Evolutionary conservation across 2,329 filamentous ascomycete species (phyloP).

Genomic region (Drechslerella dactyloides): DNA sequence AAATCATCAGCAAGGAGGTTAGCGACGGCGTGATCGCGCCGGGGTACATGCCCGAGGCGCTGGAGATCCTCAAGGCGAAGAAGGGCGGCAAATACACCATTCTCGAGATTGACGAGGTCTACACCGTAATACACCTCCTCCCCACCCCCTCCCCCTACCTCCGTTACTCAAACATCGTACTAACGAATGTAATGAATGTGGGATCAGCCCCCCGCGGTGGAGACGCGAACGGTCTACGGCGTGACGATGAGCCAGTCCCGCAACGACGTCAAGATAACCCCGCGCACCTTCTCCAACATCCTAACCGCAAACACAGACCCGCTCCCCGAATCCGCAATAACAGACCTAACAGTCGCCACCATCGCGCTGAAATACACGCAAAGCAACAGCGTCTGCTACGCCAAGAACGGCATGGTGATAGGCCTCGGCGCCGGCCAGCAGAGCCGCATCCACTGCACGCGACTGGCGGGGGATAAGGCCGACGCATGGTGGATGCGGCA

Average conservation of each 20-base stretch:
- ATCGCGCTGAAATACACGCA: slow-evolving; percentile 99
- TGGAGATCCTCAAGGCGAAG: slow-evolving; percentile 94
- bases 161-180: not conserved
- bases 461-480: slow-evolving; percentile 94
- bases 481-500: slow-evolving; percentile 99
- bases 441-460: slow-evolving; percentile 97
- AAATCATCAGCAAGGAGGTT: slow-evolving; percentile 97
- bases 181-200: not conserved
- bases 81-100: slow-evolving; percentile 97
- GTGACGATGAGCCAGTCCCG: slow-evolving; percentile 87
- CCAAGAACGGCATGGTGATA: slow-evolving; percentile 88
- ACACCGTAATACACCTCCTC: slow-evolving; percentile 60
- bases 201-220: slow-evolving; percentile 70
- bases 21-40: slow-evolving; percentile 96
- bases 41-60: slow-evolving; percentile 80
- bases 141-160: too few species aligned
- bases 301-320: slow-evolving; percentile 82
- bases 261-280: slow-evolving; percentile 86
- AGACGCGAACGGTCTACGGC: slow-evolving; percentile 88
- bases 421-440: slow-evolving; percentile 96
- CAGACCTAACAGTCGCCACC: slow-evolving; percentile 91
- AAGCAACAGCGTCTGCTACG: slow-evolving; percentile 98
- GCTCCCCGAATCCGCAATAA: slow-evolving; percentile 79
- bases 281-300: slow-evolving; percentile 82
- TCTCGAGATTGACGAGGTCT: slow-evolving; percentile 89